Percentiles rank a stretch among this genome's conserved stretches.
These are phyloP conservation scores for Domatiomyces globalis DNA, from an alignment of 2,329 filamentous ascomycete genomes.

Conservation along the genomic window DNA sequence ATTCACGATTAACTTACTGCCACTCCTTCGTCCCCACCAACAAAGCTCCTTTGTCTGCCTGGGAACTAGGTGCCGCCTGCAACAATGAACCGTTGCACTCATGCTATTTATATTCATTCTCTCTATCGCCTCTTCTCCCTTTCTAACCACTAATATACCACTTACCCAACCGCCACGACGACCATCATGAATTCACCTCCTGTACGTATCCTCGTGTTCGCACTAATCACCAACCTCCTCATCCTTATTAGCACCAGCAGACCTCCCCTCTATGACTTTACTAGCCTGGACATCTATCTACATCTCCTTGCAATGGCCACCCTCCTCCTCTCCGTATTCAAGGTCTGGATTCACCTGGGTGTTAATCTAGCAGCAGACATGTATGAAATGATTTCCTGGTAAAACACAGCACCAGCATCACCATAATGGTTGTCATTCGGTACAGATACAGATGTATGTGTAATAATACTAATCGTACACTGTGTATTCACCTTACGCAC, in stretches of 20 bases:
- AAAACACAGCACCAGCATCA: background rate
- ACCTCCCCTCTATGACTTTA: background rate
- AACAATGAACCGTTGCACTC: no score
- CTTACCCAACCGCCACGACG: no score
- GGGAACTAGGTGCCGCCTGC: no score
- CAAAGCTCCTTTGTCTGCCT: no score
- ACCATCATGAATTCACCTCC: no score
- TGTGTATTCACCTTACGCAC: conserved; percentile 2
- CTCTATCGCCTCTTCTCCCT: no score
- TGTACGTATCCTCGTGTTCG: no score
- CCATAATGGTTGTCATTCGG: background rate
- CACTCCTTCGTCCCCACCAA: no score
- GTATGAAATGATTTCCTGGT: background rate
- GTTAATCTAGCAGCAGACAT: background rate
- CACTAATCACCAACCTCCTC: background rate
- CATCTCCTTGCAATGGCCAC: background rate
- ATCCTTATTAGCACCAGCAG: background rate
- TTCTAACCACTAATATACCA: no score
- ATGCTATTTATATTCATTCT: no score
- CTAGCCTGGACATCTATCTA: background rate
- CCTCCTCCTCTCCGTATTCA: background rate
- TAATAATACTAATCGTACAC: background rate
- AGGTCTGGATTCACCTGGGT: background rate
- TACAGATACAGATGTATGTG: background rate
- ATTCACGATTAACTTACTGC: no score